phyloP scores from a whole-genome alignment of 1,284 basidiomycete species.

The Cerrena zonata region DNA sequence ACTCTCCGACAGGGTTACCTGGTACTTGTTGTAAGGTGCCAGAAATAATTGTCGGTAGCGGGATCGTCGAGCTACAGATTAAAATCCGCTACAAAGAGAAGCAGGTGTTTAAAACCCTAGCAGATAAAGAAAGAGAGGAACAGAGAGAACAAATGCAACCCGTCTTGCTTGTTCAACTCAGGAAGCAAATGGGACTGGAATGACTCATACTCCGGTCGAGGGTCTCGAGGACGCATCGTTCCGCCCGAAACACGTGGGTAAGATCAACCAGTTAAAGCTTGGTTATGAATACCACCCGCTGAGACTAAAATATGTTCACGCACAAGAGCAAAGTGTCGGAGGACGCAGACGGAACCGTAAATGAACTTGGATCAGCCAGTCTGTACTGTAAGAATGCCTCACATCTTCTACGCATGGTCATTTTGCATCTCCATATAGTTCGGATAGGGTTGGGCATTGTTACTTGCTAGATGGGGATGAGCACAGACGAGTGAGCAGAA shows the following conservation, averaged over 20 bases:
- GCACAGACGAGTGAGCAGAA: constrained; percentile 6
- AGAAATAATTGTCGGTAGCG: too few species aligned
- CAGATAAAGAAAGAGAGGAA: not conserved
- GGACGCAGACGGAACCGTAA: constrained; percentile 89
- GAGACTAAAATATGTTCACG: constrained; percentile 92
- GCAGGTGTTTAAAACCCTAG: not conserved
- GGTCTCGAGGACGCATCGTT: constrained; percentile 88
- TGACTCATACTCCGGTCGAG: constrained; percentile 89
- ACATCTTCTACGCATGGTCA: constrained; percentile 90
- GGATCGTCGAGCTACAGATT: too few species aligned
- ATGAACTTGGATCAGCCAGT: constrained; percentile 97
- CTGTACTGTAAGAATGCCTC: constrained; percentile 87
- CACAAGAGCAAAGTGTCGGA: constrained; percentile 90
- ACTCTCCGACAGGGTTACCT: too few species aligned
- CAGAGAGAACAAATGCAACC: constrained; percentile 27
- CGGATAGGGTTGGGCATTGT: constrained; percentile 84
- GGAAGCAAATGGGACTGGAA: constrained; percentile 90
- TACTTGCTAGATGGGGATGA: constrained; percentile 44
- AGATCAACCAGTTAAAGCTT: constrained; percentile 95
- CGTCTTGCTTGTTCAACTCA: constrained; percentile 89
- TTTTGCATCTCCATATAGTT: constrained; percentile 89
- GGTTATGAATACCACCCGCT: constrained; percentile 82
- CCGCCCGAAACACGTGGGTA: constrained; percentile 91
- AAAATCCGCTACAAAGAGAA: too few species aligned
- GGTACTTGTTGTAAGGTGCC: too few species aligned